phyloP scores from a whole-genome alignment of 441 rosid genomes.

The Mallotus japonicus region DNA sequence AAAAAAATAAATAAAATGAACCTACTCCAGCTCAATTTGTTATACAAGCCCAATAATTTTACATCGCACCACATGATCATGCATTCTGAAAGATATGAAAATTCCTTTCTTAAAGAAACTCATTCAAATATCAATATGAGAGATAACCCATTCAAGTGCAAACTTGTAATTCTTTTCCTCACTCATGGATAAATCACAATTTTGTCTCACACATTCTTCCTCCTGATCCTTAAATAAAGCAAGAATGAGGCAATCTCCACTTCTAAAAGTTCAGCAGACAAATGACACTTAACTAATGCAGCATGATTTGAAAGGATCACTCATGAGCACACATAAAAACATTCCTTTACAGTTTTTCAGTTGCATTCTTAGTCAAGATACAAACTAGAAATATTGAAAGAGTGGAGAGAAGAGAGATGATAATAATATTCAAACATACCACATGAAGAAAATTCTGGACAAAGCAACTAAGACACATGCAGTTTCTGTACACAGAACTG shows the following conservation, averaged over 20 bases:
- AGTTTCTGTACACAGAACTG: constrained; percentile 64
- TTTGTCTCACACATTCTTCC: not conserved
- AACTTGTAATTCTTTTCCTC: not conserved
- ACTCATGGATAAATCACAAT: not conserved
- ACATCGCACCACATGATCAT: not conserved
- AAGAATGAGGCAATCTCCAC: not conserved
- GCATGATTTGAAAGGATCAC: not conserved
- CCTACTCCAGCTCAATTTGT: not conserved
- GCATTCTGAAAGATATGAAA: constrained; percentile 2
- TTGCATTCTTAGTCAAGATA: constrained; percentile 1
- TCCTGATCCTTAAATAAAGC: not conserved
- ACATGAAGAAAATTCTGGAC: constrained; percentile 55
- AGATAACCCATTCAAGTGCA: constrained; percentile 10
- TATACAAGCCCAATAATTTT: not conserved
- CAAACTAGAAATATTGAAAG: not conserved
- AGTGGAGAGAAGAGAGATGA: not conserved
- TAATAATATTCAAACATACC: constrained; percentile 45
- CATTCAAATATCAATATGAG: not conserved
- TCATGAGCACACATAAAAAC: not conserved
- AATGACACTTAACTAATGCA: not conserved
- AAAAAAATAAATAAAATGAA: not conserved
- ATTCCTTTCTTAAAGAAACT: not conserved
- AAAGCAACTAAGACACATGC: constrained; percentile 72
- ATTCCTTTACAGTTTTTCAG: not conserved
- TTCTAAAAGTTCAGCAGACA: not conserved